Evolutionary conservation across 768 basidiomycete genomes (phyloP).

Genomic region (Exsudoporus frostii): DNA sequence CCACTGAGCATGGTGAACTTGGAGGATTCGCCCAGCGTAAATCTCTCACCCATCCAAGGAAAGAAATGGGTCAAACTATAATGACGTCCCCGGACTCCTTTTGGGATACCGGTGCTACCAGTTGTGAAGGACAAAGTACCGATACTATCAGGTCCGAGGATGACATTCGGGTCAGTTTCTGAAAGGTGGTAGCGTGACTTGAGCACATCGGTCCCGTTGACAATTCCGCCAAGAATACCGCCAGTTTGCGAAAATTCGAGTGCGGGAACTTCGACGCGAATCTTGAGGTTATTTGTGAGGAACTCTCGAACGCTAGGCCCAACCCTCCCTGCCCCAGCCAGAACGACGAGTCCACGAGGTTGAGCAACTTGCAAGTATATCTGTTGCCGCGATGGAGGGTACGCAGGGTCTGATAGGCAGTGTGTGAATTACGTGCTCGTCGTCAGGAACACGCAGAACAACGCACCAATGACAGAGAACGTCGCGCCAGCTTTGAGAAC

Average conservation of each 20-base stretch:
- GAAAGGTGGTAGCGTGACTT: constrained; percentile 49
- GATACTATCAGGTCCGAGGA: constrained; percentile 91
- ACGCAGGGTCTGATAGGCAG: constrained; percentile 76
- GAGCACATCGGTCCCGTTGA: constrained; percentile 57
- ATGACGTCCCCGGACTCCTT: constrained; percentile 95
- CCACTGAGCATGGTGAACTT: constrained; percentile 99
- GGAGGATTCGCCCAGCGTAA: constrained; percentile 67
- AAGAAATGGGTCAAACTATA: constrained; percentile 98
- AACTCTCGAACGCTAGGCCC: constrained; percentile 80
- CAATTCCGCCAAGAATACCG: constrained; percentile 59
- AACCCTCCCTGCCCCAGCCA: constrained; percentile 86
- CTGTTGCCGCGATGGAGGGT: constrained; percentile 89
- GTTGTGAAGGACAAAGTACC: constrained; percentile 96
- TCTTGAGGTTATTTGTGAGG: constrained; percentile 69
- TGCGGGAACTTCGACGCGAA: constrained; percentile 89
- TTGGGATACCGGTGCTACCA: constrained; percentile 96
- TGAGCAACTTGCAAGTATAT: constrained; percentile 91
- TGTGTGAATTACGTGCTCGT: background rate
- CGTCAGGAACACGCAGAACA: background rate
- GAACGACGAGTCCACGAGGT: constrained; percentile 85
- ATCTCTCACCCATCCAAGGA: constrained; percentile 96
- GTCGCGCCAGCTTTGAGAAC: constrained; percentile 94
- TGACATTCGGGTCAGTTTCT: constrained; percentile 73
- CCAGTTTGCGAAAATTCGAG: constrained; percentile 71
- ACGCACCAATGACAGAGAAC: constrained; percentile 93